phyloP scores from a whole-genome alignment of 805 yeast genomes.

The Starmerella tilneyi region DNA sequence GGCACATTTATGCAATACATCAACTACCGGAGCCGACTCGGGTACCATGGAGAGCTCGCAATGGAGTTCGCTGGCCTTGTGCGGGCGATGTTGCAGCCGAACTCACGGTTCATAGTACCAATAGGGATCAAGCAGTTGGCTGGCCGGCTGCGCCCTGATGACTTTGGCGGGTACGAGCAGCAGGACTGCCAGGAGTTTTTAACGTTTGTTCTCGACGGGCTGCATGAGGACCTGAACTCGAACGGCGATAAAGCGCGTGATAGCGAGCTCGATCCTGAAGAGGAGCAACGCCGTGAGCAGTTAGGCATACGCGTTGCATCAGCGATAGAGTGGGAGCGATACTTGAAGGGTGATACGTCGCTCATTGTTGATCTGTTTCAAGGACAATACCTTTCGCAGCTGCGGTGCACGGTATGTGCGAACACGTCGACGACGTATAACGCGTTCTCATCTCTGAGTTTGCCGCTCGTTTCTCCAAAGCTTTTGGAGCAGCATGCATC shows the following conservation, averaged over 20 bases:
- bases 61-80: slow-evolving; percentile 54
- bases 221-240: slow-evolving; percentile 75
- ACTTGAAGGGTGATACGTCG: slow-evolving; percentile 67
- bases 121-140: slow-evolving; percentile 52
- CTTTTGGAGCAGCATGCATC: slow-evolving; percentile 29
- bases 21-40: slow-evolving; percentile 61
- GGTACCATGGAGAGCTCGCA: slow-evolving; percentile 72
- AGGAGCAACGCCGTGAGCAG: slow-evolving; percentile 61
- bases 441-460: slow-evolving; percentile 64
- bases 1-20: slow-evolving; percentile 56
- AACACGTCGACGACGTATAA: slow-evolving; percentile 77
- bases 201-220: slow-evolving; percentile 59
- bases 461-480: slow-evolving; percentile 45
- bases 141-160: slow-evolving; percentile 50
- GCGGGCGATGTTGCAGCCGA: slow-evolving; percentile 36
- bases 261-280: slow-evolving; percentile 55
- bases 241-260: slow-evolving; percentile 45
- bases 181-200: slow-evolving; percentile 82
- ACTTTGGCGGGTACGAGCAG: slow-evolving; percentile 59
- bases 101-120: slow-evolving; percentile 46
- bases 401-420: slow-evolving; percentile 62
- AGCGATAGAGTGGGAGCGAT: slow-evolving; percentile 85
- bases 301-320: slow-evolving; percentile 73
- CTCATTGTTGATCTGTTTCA: slow-evolving; percentile 71
- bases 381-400: slow-evolving; percentile 77